These are phyloP conservation scores for Tulasnella sp. DNA, from an alignment of 768 basidiomycete genomes.

Conservation along the genomic window DNA sequence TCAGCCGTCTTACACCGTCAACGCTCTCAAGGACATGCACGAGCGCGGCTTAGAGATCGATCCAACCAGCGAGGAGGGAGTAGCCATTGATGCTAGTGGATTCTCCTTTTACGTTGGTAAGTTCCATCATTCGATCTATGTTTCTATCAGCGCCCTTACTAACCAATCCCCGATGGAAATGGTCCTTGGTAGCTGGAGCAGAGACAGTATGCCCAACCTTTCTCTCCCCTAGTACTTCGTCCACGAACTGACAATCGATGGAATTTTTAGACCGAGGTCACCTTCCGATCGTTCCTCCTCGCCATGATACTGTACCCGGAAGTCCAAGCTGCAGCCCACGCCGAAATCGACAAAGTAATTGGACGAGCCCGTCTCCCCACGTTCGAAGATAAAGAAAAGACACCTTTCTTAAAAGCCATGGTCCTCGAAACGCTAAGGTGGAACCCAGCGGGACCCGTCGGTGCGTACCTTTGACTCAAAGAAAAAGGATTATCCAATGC, in stretches of 20 bases:
- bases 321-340: background rate
- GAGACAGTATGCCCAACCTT: background rate
- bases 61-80: too few relatives aligned
- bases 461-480: background rate
- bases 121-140: background rate
- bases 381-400: background rate
- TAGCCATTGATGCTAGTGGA: background rate
- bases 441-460: background rate
- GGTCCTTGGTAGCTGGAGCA: background rate
- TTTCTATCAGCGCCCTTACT: background rate
- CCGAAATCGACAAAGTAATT: constrained; percentile 3
- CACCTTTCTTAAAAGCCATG: constrained; percentile 1
- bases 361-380: constrained; percentile 3
- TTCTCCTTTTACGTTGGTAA: background rate
- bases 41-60: too few relatives aligned
- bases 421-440: too few relatives aligned
- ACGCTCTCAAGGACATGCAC: too few relatives aligned
- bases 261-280: background rate
- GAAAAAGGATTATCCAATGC: too few relatives aligned
- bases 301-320: constrained; percentile 13
- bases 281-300: constrained; percentile 6
- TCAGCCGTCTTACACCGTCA: too few relatives aligned
- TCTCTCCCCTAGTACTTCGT: background rate
- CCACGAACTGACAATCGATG: background rate
- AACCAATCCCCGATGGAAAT: background rate